Evolutionary conservation across 257 asterid species (phyloP).

Genomic region (Solanum virginianum): DNA sequence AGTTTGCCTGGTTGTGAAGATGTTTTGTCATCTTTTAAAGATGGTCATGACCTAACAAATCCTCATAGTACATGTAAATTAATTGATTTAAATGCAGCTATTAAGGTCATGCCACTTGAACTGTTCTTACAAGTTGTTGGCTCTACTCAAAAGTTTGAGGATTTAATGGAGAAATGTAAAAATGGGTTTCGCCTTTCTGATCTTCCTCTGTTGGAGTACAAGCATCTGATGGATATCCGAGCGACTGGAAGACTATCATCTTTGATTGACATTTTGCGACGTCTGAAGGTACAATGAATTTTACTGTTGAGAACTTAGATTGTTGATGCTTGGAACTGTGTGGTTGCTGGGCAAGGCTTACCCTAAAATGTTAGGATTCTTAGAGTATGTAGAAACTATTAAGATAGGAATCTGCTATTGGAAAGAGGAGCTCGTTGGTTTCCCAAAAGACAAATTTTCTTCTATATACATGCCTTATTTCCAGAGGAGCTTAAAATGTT

Average conservation of each 20-base stretch:
- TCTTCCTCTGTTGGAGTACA: constrained; percentile 62
- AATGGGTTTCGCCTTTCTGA: constrained; percentile 53
- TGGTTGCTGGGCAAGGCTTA: background rate
- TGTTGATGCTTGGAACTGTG: background rate
- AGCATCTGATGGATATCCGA: constrained; percentile 51
- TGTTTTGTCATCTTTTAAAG: constrained; percentile 30
- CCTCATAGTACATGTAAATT: constrained; percentile 67
- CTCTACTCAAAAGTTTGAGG: constrained; percentile 54
- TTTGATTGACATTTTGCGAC: constrained; percentile 62
- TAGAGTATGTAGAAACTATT: background rate
- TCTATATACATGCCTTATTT: background rate
- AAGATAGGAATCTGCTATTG: background rate
- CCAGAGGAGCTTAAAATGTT: background rate
- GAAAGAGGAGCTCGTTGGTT: background rate
- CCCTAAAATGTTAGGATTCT: background rate
- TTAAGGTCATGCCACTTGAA: constrained; percentile 74
- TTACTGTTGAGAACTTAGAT: background rate
- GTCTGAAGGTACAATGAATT: constrained; percentile 53
- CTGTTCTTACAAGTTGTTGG: constrained; percentile 82
- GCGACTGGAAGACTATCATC: constrained; percentile 68
- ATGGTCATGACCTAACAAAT: constrained; percentile 40
- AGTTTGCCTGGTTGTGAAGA: constrained; percentile 44
- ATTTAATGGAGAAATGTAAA: constrained; percentile 56
- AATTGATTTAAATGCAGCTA: constrained; percentile 54
- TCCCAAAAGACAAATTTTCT: background rate